Evolutionary conservation across 495 filamentous ascomycete genomes (phyloP).

Genomic region (Amphirosellinia nigrospora): DNA sequence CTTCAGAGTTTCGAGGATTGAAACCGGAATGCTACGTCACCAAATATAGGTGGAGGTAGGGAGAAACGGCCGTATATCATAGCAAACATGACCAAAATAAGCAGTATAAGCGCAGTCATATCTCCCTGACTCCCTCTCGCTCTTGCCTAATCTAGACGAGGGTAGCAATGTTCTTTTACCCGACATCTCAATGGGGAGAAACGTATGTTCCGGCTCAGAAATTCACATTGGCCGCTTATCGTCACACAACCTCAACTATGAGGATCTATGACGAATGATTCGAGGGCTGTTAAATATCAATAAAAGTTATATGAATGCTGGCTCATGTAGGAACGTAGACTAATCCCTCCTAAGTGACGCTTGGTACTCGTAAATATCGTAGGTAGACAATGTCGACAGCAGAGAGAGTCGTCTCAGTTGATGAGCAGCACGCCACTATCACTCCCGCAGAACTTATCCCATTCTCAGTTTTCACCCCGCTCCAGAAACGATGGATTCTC

Average conservation of each 20-base stretch:
- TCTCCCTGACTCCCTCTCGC: not conserved
- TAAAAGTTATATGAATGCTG: not conserved
- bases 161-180: not conserved
- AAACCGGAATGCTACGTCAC: not conserved
- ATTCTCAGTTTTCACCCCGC: constrained; percentile 37
- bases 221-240: not conserved
- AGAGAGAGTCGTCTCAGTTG: not conserved
- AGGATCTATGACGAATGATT: not conserved
- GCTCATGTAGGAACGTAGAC: not conserved
- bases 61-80: not conserved
- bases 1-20: not conserved
- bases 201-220: not conserved
- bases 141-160: not conserved
- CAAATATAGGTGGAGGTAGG: not conserved
- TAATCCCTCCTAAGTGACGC: not conserved
- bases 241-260: not conserved
- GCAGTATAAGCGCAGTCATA: not conserved
- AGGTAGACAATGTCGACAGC: not conserved
- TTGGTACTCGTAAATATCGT: not conserved
- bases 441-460: not conserved
- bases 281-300: not conserved
- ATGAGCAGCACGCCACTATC: not conserved
- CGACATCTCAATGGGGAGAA: not conserved
- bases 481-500: constrained; percentile 45
- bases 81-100: not conserved